Base-by-base conservation (phyloP, 306 rosid species). In the Arachis hypogaea region DNA sequence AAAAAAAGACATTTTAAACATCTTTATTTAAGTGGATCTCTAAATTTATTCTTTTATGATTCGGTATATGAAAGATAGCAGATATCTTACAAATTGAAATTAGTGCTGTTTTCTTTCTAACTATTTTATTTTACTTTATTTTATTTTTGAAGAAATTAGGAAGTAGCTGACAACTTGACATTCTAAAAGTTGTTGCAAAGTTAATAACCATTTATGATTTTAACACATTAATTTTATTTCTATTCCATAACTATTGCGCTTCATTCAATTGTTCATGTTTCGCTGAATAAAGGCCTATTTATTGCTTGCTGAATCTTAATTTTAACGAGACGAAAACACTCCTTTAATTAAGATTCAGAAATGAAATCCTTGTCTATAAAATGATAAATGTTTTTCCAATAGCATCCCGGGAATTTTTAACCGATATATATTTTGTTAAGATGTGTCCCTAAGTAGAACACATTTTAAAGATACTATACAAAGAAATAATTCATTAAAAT, bases 201-300 rank as follows among this genome's bases (percentile, higher is more conserved):
- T 52, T 67, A 68, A 68, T 29, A 30, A 8, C 12, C 30, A 12
- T 68, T 62, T 40, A 40, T 11, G 55, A 50, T 50, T 12, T 50
- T 11, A 11, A 40, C 49, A 7, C 7, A 45, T 11, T 7, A 14
- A 33, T 33, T 33, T 33, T 33, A 33, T 3, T 33, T 33, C 4
- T 30, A 66, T 66, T 47, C 12, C 59, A 43, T 66, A 66, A 47
- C 7, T 41, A 49, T 66, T 55, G 7, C 8, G 68, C 36, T 63
- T 63, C 51, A 42, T 42, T 44, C 38, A 44, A 7, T 63, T 43
- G 46, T 43, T 63, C 68, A 3, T 9, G 54, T 18, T 64, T 14
- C 52, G 5, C 5, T 64, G 51, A 33, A 63, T 42, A 4, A 63
- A 63, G 51, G 68, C 12, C 7, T 62, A n/a, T 11, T 59, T 59